Base-by-base conservation (phyloP, 1,139 yeast species). In the Arxiozyma bovina region DNA sequence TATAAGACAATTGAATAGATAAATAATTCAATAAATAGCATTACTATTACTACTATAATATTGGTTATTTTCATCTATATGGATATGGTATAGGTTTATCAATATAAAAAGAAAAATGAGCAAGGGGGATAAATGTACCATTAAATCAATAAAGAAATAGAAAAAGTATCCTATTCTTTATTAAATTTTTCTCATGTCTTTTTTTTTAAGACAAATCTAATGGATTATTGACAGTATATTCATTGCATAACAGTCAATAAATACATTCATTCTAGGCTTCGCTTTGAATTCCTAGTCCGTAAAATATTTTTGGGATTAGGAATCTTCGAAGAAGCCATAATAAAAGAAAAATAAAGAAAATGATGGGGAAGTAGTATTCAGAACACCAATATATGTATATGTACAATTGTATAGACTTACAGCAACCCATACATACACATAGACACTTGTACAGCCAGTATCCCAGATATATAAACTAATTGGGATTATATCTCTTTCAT, bases 311-410 rank as follows among this genome's bases (percentile, higher is more conserved):
- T 69, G 72, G 78, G 77, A 74, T 69, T 73, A 75, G 68, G 77
- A 78, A 81, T 81, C 86, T 81, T 81, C 86, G 86, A 81, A 80
- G 84, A 79, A 76, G 85, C 79, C 83, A 57, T 44, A 12, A 41
- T 8, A 15, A n/a, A 45, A 7, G 4, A 12, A 20, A n/a, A 40
- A 18, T n/a, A 30, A 34, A 34, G 12, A 12, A 34, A 34, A 34
- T 34, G n/a, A n/a, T 34, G n/a, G 4, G 4, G n/a, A 34, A 15
- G 12, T 15, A 34, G 12, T 34, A 27, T 27, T 27, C 2, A 11
- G 9, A 34, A 34, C 40, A 34, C 40, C 6, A 34, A 34, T 34
- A 12, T 34, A 34, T 30, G 15, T 34, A 34, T 34, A 34, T 34
- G 40, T 15, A 34, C n/a, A 15, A 15, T 34, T 15, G n/a, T n/a